These are phyloP conservation scores for Brassica cretica DNA, from an alignment of 345 rosid species.

Conservation along the genomic window DNA sequence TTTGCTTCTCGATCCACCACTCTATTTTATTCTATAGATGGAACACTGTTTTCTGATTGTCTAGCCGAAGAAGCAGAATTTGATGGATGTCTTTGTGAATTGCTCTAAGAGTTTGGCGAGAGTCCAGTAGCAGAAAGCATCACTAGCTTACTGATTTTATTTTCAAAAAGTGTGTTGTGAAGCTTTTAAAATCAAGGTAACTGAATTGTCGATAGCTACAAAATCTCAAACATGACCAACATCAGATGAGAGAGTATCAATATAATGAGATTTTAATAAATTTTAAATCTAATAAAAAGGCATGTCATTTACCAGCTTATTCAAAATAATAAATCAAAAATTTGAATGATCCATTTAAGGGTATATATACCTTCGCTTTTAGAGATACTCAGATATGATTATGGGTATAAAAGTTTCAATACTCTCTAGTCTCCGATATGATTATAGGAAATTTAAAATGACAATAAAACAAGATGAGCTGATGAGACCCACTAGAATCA, in stretches of 20 bases:
- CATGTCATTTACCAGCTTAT: not conserved
- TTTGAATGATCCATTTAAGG: not conserved
- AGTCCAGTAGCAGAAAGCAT: too few relatives aligned
- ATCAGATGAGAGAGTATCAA: not conserved
- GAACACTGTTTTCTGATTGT: not conserved
- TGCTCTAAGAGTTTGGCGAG: not conserved
- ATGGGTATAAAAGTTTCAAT: not conserved
- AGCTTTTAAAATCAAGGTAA: not conserved
- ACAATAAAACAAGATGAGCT: conserved; percentile 4
- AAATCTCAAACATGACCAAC: not conserved
- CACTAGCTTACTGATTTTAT: not conserved
- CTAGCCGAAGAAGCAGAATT: not conserved
- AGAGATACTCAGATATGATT: too few relatives aligned
- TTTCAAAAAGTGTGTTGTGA: not conserved
- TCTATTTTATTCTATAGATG: not conserved
- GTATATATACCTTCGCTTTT: not conserved
- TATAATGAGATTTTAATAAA: not conserved
- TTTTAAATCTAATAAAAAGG: not conserved
- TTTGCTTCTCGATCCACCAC: not conserved
- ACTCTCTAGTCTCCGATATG: not conserved
- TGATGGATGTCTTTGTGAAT: not conserved
- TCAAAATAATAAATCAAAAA: not conserved
- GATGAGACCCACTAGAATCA: conserved; percentile 38
- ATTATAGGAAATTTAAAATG: not conserved
- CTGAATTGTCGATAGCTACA: not conserved